Base-by-base conservation (phyloP, 2,329 filamentous ascomycete species). In the Colletotrichum chlorophyti region DNA sequence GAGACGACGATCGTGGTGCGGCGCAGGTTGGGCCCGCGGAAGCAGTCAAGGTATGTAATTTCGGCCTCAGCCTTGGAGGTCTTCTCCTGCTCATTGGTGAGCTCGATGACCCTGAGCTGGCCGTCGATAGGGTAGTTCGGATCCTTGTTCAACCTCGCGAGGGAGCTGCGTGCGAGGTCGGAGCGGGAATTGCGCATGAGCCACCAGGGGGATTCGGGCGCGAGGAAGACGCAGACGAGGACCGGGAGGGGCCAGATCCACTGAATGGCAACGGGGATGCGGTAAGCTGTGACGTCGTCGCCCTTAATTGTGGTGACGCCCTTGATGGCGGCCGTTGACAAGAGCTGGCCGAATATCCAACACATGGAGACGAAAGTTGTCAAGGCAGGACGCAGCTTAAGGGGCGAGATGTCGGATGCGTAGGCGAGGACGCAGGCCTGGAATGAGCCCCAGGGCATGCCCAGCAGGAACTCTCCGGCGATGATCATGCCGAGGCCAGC, bases 1-100 rank as follows among this genome's bases (percentile, higher is more conserved):
- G 83, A 80, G 66, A 72, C 69, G 32, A 71, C 69, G 29, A 76
- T 74, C 63, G 75, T 73, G 6, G 74, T 76, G 32, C 74, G 68
- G 24, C 72, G 70, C 14, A 64, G 59, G 48, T 75, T 70, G 24
- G 60, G 63, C 14, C 69, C 69, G 19, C 60, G 64, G 61, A 73
- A 74, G 53, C 71, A 74, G 37, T 74, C 70, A 10, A 65, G n/a
- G 58, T 75, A 74, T 9, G 63, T 65, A 27, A 68, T 66, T 8
- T 68, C 66, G 14, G 14, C 35, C 6, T 29, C 34, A 3, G 29
- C 26, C 21, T 14, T 23, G 15, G n/a, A 7, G 23, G 14, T 45
- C 34, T 37, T 69, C 47, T 75, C 73, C 26, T 70, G 55, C 63
- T 72, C 69, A 47, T 76, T 70, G 3, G 74, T 76, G 32, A 73